phyloP scores from a whole-genome alignment of 371 early-diverging fungal genomes.

The Mortierella sp. region DNA sequence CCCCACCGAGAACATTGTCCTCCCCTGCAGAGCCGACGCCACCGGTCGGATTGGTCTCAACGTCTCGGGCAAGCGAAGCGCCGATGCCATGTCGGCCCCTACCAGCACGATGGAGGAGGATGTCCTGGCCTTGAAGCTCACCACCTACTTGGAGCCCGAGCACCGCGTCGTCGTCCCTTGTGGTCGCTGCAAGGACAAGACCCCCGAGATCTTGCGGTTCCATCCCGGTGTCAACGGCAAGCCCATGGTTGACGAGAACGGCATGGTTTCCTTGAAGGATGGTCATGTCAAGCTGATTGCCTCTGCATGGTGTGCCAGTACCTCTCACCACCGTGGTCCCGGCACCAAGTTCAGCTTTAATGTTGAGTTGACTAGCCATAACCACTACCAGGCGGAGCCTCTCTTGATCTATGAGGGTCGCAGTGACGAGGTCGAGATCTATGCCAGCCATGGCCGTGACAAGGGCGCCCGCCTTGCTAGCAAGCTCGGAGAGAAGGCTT shows the following conservation, averaged over 20 bases:
- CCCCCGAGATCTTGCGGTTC: slow-evolving; percentile 42
- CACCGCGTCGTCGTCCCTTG: slow-evolving; percentile 37
- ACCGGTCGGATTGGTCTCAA: slow-evolving; percentile 22
- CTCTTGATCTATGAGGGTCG: slow-evolving; percentile 25
- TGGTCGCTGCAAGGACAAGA: slow-evolving; percentile 46
- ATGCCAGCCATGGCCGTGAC: slow-evolving; percentile 39
- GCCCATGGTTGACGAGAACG: slow-evolving; percentile 48
- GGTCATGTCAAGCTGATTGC: slow-evolving; percentile 43
- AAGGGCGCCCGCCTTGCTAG: slow-evolving; percentile 25
- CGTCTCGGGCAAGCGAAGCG: slow-evolving; percentile 29
- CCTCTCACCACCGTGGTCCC: slow-evolving; percentile 41
- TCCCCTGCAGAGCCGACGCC: slow-evolving; percentile 41
- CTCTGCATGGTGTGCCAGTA: slow-evolving; percentile 42
- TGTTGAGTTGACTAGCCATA: slow-evolving; percentile 27
- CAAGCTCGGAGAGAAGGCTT: slow-evolving; percentile 13
- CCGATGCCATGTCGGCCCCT: slow-evolving; percentile 26
- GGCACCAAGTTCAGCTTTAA: slow-evolving; percentile 44
- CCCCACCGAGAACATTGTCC: slow-evolving; percentile 40
- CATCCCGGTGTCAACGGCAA: slow-evolving; percentile 46
- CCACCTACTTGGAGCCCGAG: slow-evolving; percentile 35
- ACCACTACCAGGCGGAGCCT: slow-evolving; percentile 16
- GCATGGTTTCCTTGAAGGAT: slow-evolving; percentile 32
- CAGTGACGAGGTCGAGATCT: slow-evolving; percentile 42
- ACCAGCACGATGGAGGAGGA: slow-evolving; percentile 40
- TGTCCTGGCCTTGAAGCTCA: slow-evolving; percentile 36